phyloP scores from a whole-genome alignment of 148 eudicot genomes.

The Fagopyrum homotropicum region DNA sequence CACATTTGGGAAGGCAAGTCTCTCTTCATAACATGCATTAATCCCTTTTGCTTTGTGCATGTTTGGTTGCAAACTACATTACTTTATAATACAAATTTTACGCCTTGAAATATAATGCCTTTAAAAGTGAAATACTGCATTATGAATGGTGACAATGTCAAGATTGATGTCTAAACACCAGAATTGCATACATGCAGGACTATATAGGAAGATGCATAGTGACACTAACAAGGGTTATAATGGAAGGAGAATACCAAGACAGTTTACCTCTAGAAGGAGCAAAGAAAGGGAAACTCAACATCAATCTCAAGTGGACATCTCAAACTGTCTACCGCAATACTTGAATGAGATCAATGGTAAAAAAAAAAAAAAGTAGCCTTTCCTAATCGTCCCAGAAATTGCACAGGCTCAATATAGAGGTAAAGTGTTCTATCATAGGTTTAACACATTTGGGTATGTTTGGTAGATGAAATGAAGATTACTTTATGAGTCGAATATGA shows the following conservation, averaged over 20 bases:
- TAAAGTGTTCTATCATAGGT: no score
- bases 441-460: no score
- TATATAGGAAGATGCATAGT: conserved; percentile 39
- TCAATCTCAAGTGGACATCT: conserved; percentile 42
- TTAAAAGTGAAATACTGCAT: neutral
- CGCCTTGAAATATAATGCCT: no score
- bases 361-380: neutral
- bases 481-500: no score
- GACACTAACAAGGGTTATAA: conserved; percentile 34
- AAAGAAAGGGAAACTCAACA: conserved; percentile 28
- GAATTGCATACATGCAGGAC: conserved; percentile 25
- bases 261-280: conserved; percentile 35
- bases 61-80: no score
- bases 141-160: neutral
- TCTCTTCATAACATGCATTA: neutral
- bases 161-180: no score
- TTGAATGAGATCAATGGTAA: neutral
- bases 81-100: no score
- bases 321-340: conserved; percentile 18
- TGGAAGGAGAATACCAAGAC: conserved; percentile 38
- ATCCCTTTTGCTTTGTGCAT: neutral
- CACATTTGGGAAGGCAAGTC: conserved; percentile 77
- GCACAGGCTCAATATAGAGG: no score
- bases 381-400: neutral
- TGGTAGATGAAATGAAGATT: no score